phyloP scores from a whole-genome alignment of 75 land plant species.

The Chamaecyparis obtusa region DNA sequence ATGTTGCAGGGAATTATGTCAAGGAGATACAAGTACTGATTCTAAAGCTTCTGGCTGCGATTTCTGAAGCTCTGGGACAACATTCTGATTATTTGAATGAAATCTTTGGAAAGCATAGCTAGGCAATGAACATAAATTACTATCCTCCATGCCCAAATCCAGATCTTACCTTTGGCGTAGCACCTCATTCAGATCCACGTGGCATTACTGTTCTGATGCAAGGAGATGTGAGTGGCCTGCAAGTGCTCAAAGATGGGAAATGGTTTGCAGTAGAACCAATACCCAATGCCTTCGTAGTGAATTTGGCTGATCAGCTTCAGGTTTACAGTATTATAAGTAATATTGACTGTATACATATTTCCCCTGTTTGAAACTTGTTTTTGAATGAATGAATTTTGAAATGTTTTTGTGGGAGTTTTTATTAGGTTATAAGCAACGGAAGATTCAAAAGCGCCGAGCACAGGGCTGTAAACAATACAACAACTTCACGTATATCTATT shows the following conservation, averaged over 20 bases:
- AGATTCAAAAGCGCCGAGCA: constrained; percentile 48
- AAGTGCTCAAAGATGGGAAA: too few species aligned
- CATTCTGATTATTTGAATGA: constrained; percentile 31
- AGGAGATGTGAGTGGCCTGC: too few species aligned
- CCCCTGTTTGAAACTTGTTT: background rate
- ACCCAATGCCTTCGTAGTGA: background rate
- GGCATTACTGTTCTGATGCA: too few species aligned
- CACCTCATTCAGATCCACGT: too few species aligned
- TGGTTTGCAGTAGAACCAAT: constrained; percentile 6
- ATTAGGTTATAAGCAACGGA: constrained; percentile 47
- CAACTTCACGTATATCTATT: constrained; percentile 44
- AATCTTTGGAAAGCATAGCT: constrained; percentile 43
- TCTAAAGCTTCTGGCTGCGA: constrained; percentile 31
- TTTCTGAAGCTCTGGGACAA: constrained; percentile 59
- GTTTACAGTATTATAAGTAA: background rate
- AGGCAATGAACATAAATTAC: constrained; percentile 56
- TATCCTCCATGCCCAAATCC: constrained; percentile 78
- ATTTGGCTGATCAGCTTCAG: background rate
- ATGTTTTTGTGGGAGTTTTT: background rate
- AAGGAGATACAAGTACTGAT: constrained; percentile 12
- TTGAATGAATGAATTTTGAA: background rate
- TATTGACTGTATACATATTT: background rate
- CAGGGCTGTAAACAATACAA: constrained; percentile 34
- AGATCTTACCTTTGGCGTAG: constrained; percentile 35
- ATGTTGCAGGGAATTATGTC: too few species aligned